Base-by-base conservation (phyloP, 768 basidiomycete species). In the Cystobasidium tubakii region DNA sequence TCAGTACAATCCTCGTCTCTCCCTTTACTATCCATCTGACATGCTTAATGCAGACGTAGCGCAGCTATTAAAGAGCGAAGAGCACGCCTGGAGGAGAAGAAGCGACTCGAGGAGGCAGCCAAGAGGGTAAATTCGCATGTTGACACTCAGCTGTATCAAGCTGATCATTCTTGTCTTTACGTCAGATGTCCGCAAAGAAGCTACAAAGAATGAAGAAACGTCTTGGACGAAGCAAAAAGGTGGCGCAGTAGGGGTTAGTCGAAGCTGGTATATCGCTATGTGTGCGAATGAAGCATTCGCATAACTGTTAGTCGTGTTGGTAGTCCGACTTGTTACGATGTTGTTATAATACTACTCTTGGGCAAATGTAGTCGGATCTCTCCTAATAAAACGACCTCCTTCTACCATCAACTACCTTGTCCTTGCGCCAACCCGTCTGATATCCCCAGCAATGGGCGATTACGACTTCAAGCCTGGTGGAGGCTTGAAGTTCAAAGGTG, bases 151-250 rank as follows among this genome's bases (percentile, higher is more conserved):
- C n/a, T n/a, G n/a, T 39, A 39, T 39, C 39, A 39, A 39, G 21
- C 43, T 60, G 69, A 55, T 39, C n/a, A 27, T 9, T 39, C 15
- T 36, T 3, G 33, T 29, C 1, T 29, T 15, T 31, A 9, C 31
- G 19, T n/a, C 69, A 78, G 78, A 77, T 78, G 76, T 76, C 76
- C 55, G 78, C 78, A 1, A 78, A 77, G 78, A 76, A 76, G 74
- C 70, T 78, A 23, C 78, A 78, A 73, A 44, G 77, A 57, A 76
- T 78, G 77, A 77, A 75, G 78, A 78, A 78, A 74, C 78, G 78
- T 17, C 42, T 77, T 31, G 77, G 76, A 19, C 75, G 78, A 19
- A 77, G 75, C 75, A 77, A 77, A 71, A 77, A 77, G 75, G 74
- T 78, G 36, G 46, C 53, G 44, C 74, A 75, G 67, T 77, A 67